Conservation (phyloP, 257 asterid species). For the Gentiana macrophylla region DNA sequence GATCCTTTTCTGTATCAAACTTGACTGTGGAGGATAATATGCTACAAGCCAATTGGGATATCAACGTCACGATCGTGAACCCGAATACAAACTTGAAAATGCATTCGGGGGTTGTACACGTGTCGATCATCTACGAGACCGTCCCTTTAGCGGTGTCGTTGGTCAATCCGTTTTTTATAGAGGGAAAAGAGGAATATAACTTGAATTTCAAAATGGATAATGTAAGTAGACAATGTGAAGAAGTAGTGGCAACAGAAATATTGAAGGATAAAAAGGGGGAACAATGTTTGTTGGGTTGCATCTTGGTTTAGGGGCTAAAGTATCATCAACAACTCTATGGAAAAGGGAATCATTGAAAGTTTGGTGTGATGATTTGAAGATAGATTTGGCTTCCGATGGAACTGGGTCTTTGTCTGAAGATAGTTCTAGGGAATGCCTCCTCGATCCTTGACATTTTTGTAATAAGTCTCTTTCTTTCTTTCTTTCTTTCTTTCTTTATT, state of each 20-base stretch:
- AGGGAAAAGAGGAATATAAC: background rate
- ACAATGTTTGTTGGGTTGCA: conserved; percentile 22
- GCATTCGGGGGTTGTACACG: conserved; percentile 9
- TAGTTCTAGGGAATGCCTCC: conserved; percentile 13
- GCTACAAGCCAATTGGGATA: conserved; percentile 20
- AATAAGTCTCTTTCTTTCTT: too few species aligned
- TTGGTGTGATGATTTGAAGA: conserved; percentile 28
- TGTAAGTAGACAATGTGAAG: background rate
- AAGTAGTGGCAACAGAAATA: conserved; percentile 9
- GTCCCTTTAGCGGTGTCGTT: conserved; percentile 19
- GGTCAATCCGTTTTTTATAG: conserved; percentile 10
- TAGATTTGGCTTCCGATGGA: conserved; percentile 17
- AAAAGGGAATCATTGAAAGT: conserved; percentile 16
- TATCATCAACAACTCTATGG: conserved; percentile 9
- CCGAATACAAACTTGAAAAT: conserved; percentile 13
- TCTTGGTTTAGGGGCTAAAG: conserved; percentile 18
- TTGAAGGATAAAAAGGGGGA: conserved; percentile 11
- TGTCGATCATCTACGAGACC: conserved; percentile 29
- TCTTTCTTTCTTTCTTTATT: too few species aligned
- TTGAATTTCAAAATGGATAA: background rate
- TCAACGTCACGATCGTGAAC: conserved; percentile 19
- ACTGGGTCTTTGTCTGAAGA: conserved; percentile 20
- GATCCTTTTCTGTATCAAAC: conserved; percentile 23
- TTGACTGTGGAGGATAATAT: conserved; percentile 10
- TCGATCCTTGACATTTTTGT: conserved; percentile 3